phyloP scores from a whole-genome alignment of 2,329 filamentous ascomycete species.

The Colletotrichum sp. region DNA sequence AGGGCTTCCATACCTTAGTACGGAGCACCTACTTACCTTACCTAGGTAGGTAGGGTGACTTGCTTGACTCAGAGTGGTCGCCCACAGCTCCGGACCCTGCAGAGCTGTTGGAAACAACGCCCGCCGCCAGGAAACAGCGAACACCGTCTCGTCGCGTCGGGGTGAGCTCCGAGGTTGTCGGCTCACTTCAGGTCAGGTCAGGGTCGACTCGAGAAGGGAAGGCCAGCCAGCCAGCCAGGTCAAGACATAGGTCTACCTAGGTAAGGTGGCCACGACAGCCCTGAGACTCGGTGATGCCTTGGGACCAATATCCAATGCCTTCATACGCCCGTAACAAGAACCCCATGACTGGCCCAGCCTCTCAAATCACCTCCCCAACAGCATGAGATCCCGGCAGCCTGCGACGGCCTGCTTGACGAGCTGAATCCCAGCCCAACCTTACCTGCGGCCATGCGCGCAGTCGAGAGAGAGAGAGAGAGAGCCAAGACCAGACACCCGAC shows the following conservation, averaged over 20 bases:
- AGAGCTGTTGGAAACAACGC: background rate
- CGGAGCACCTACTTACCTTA: no score
- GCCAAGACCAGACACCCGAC: background rate
- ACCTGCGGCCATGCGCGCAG: background rate
- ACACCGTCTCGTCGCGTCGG: background rate
- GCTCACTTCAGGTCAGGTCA: background rate
- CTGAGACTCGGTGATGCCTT: background rate
- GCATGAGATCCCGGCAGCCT: background rate
- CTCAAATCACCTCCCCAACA: background rate
- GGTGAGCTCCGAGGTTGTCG: background rate
- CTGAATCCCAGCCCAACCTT: background rate
- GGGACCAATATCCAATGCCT: background rate
- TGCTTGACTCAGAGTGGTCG: background rate
- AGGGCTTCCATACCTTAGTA: no score
- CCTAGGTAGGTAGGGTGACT: background rate
- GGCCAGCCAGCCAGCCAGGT: background rate
- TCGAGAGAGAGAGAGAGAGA: no score
- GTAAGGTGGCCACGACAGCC: background rate
- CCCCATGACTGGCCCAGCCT: background rate
- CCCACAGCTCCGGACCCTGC: background rate
- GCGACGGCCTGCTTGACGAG: background rate
- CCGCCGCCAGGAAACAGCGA: background rate
- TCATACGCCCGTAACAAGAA: constrained; percentile 8
- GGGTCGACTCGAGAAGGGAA: background rate
- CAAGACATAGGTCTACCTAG: background rate